These are phyloP conservation scores for Magnolia changhungtana DNA, from an alignment of 164 flowering plant species.

Conservation along the genomic window DNA sequence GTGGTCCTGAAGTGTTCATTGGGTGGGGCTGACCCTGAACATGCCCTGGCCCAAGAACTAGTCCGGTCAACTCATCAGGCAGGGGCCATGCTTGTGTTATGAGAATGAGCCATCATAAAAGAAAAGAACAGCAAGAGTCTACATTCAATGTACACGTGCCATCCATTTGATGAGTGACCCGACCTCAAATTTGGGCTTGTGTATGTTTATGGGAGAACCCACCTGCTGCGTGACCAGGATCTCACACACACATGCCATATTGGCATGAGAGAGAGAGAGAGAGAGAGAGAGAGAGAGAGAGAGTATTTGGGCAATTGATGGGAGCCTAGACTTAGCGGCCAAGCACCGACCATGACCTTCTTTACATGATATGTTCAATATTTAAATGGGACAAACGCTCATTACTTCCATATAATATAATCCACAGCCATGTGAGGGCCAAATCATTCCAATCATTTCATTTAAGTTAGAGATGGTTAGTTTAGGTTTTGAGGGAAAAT, in stretches of 20 bases:
- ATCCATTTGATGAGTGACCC: too few relatives aligned
- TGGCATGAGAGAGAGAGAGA: too few relatives aligned
- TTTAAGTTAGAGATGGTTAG: conserved; percentile 10
- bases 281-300: not conserved
- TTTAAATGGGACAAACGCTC: not conserved
- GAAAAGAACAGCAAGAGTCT: too few relatives aligned
- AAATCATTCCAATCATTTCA: conserved; percentile 19
- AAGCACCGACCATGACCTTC: not conserved
- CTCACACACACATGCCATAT: too few relatives aligned
- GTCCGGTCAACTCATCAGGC: too few relatives aligned
- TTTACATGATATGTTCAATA: not conserved
- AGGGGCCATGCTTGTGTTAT: too few relatives aligned
- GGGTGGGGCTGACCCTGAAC: not conserved
- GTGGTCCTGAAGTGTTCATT: not conserved
- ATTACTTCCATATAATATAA: conserved; percentile 16
- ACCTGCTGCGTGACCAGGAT: too few relatives aligned
- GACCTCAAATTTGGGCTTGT: too few relatives aligned
- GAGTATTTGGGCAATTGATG: not conserved
- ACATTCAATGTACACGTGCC: too few relatives aligned
- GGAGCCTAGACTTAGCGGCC: not conserved
- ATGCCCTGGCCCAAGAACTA: too few relatives aligned
- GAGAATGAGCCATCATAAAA: too few relatives aligned
- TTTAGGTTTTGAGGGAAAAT: not conserved
- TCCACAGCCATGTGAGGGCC: conserved; percentile 20
- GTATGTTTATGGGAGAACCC: too few relatives aligned